Base-by-base conservation (phyloP, 495 filamentous ascomycete species). In the Cetradonia linearis region DNA sequence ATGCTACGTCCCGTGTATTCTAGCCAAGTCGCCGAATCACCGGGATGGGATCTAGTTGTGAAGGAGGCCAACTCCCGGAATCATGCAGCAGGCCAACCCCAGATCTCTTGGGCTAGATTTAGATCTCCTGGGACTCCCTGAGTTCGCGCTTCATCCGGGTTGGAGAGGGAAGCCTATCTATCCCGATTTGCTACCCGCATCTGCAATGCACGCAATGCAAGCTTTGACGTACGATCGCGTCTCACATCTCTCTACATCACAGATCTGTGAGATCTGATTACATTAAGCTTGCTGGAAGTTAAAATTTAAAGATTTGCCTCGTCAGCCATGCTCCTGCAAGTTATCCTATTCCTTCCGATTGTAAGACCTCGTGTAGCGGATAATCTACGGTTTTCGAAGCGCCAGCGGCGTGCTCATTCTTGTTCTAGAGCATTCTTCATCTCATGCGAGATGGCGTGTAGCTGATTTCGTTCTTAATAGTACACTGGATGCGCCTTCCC, bases 181-280 rank as follows among this genome's bases (percentile, higher is more conserved):
- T 37, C 36, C 18, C 46, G 30, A 52, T 50, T 20, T 27, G 13
- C 25, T 27, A 44, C 37, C 49, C 27, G 52, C 59, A 56, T 34
- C 59, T 55, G 52, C 59, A 47, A 61, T 61, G 59, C 59, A 36
- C 20, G 59, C 52, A 46, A 61, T 61, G 59, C 59, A 36, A n/a
- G 59, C 52, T 18, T 27, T 48, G 33, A 61, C 50, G 59, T 46
- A 38, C 49, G 7, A 20, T 37, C 30, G 31, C 59, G 42, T 37
- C 40, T 56, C 30, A 55, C 30, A 37, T 38, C 36, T 60, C 28
- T 54, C n/a, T 34, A 54, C 31, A 34, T 54, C 33, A 54, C 9
- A 20, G 30, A 36, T 54, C 31, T 54, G 2, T n/a, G 30, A 16
- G 30, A 36, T 54, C 31, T 54, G 14, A 18, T 54, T 54, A 54